phyloP scores from a whole-genome alignment of 805 yeast genomes.

The Schizosaccharomyces pombe region DNA sequence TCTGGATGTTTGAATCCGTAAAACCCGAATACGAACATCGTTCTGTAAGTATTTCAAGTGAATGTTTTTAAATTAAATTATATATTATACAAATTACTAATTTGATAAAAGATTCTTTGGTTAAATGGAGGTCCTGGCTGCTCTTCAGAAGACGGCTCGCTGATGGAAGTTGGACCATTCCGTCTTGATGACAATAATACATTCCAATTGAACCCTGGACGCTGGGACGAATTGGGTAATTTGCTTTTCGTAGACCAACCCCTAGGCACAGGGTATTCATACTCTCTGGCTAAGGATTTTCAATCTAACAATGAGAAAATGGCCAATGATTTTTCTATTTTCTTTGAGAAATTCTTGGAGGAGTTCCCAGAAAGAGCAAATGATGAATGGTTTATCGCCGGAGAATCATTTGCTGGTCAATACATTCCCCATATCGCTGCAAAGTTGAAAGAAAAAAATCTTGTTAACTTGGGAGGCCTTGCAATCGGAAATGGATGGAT shows the following conservation, averaged over 20 bases:
- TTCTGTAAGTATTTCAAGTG: background rate
- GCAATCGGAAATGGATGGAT: conserved; percentile 89
- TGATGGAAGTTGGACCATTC: conserved; percentile 80
- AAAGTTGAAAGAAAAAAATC: conserved; percentile 29
- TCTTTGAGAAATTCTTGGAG: conserved; percentile 40
- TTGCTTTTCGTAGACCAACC: conserved; percentile 85
- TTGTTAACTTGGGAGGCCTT: conserved; percentile 29
- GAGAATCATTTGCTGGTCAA: conserved; percentile 94
- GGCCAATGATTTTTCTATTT: conserved; percentile 35
- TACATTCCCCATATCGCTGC: conserved; percentile 74
- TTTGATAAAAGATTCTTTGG: conserved; percentile 31
- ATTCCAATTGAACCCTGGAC: conserved; percentile 38
- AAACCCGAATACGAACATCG: background rate
- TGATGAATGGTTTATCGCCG: conserved; percentile 49
- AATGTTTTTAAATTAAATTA: background rate
- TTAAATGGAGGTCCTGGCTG: conserved; percentile 97
- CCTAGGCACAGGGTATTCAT: conserved; percentile 75
- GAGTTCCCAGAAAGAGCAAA: conserved; percentile 47
- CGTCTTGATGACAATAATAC: conserved; percentile 28
- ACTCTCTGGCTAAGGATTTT: conserved; percentile 20
- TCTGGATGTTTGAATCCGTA: background rate
- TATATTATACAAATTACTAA: background rate
- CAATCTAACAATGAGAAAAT: conserved; percentile 25
- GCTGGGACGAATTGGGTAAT: conserved; percentile 67
- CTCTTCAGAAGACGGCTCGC: conserved; percentile 90